Conservation (phyloP, 2,329 filamentous ascomycete genomes). For the Blastomyces parvus region DNA sequence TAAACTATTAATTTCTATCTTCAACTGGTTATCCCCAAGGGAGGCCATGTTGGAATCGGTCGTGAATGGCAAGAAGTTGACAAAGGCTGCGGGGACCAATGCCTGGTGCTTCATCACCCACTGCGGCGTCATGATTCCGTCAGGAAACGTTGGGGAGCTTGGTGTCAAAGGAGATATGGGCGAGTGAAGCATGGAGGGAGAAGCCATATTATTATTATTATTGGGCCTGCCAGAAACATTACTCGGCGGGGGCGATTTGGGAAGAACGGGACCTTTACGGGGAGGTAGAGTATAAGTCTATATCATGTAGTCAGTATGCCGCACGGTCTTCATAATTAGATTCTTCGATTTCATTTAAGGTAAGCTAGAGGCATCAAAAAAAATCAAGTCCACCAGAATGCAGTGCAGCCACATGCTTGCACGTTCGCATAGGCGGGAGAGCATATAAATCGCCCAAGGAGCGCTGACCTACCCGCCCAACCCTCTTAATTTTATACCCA, state of each 20-base stretch:
- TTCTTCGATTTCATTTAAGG: not conserved
- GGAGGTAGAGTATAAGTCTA: constrained; percentile 50
- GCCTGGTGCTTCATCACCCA: constrained; percentile 89
- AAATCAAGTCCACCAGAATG: not conserved
- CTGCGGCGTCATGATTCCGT: constrained; percentile 69
- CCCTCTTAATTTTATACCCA: constrained; percentile 59
- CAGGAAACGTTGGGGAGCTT: constrained; percentile 72
- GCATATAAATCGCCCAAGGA: constrained; percentile 10
- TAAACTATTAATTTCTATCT: constrained; percentile 72
- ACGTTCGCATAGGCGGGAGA: not conserved
- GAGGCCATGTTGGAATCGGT: constrained; percentile 64
- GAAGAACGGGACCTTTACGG: constrained; percentile 47
- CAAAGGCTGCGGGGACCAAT: constrained; percentile 66
- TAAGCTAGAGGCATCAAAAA: not conserved
- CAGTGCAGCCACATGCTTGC: not conserved
- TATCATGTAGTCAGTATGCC: constrained; percentile 18
- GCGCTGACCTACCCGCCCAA: constrained; percentile 66
- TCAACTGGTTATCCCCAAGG: constrained; percentile 76
- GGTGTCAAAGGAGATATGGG: constrained; percentile 85
- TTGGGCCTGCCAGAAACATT: constrained; percentile 13
- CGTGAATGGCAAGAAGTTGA: constrained; percentile 71
- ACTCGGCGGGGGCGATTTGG: constrained; percentile 43
- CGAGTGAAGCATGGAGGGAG: constrained; percentile 63
- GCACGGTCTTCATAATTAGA: not conserved
- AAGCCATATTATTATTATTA: constrained; percentile 39